Percentiles rank a stretch among this genome's conserved stretches.
phyloP scores from a whole-genome alignment of 768 basidiomycete species.

The Calvatia gigantea region DNA sequence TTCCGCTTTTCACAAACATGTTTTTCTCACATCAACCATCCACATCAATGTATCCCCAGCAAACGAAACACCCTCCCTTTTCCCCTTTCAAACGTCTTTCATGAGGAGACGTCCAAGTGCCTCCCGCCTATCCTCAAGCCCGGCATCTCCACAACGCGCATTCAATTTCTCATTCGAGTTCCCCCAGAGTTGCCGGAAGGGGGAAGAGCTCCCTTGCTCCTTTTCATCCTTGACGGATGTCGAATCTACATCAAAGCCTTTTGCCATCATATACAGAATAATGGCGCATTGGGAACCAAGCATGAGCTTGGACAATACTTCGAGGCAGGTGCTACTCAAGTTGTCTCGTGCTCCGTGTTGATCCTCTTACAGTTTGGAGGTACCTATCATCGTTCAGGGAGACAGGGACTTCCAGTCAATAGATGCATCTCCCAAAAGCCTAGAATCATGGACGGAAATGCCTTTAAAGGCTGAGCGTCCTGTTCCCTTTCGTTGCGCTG shows the following conservation, averaged over 20 bases:
- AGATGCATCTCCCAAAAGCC: constrained; percentile 40
- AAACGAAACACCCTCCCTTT: constrained; percentile 28
- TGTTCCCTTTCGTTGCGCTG: constrained; percentile 64
- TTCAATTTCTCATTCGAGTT: constrained; percentile 56
- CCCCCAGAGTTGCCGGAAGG: constrained; percentile 42
- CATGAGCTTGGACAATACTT: constrained; percentile 38
- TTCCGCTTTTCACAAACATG: constrained; percentile 31
- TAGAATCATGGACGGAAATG: constrained; percentile 66
- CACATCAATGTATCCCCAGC: constrained; percentile 37
- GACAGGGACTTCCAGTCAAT: constrained; percentile 57
- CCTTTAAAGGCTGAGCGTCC: constrained; percentile 59
- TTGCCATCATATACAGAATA: constrained; percentile 52
- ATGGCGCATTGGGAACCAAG: constrained; percentile 55
- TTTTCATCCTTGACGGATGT: constrained; percentile 40
- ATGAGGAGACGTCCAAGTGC: constrained; percentile 43
- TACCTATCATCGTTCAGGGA: constrained; percentile 60
- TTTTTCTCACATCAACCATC: constrained; percentile 48
- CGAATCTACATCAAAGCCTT: constrained; percentile 21
- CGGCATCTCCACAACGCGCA: constrained; percentile 32
- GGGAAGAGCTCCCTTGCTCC: constrained; percentile 62
- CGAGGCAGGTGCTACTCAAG: constrained; percentile 39
- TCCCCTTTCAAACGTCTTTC: constrained; percentile 41
- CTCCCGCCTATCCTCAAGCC: constrained; percentile 31
- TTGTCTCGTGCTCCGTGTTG: constrained; percentile 9
- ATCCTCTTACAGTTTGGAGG: constrained; percentile 46